Conservation (phyloP, 352 stramenopile species). For the Phytophthora constricta region DNA sequence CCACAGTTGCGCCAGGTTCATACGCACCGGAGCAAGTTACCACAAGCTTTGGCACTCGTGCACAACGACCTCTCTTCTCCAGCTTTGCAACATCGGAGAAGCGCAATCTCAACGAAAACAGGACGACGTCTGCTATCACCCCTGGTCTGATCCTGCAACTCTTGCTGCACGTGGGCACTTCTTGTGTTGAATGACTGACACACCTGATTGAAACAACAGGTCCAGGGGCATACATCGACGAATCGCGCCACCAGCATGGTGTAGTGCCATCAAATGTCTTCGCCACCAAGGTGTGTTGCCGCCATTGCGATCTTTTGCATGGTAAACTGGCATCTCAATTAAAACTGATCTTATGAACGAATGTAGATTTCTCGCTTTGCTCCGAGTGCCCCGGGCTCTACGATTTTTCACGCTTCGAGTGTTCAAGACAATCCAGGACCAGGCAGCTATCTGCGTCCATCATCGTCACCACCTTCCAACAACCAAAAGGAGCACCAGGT, state of each 20-base stretch:
- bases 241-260: constrained; percentile 14
- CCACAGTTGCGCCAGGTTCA: constrained; percentile 66
- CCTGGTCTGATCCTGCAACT: constrained; percentile 38
- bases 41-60: constrained; percentile 55
- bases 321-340: too few relatives aligned
- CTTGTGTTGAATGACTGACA: neutral
- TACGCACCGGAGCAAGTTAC: constrained; percentile 59
- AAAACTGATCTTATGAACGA: too few relatives aligned
- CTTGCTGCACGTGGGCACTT: neutral
- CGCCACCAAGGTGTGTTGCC: constrained; percentile 55
- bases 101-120: constrained; percentile 82
- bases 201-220: constrained; percentile 22
- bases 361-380: constrained; percentile 81
- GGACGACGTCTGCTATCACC: constrained; percentile 77
- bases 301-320: neutral
- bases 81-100: constrained; percentile 77
- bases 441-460: constrained; percentile 48
- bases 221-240: constrained; percentile 62
- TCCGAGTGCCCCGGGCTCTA: constrained; percentile 72
- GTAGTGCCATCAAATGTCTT: constrained; percentile 65
- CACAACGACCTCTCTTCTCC: constrained; percentile 54
- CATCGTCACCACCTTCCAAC: constrained; percentile 30
- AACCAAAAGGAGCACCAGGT: constrained; percentile 39
- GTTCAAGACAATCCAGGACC: constrained; percentile 81
- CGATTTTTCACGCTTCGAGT: constrained; percentile 66